A percentile compares a stretch with the other conserved stretches of the same genome.
phyloP scores from a whole-genome alignment of 768 basidiomycete genomes.

The Mycena epipterygia region DNA sequence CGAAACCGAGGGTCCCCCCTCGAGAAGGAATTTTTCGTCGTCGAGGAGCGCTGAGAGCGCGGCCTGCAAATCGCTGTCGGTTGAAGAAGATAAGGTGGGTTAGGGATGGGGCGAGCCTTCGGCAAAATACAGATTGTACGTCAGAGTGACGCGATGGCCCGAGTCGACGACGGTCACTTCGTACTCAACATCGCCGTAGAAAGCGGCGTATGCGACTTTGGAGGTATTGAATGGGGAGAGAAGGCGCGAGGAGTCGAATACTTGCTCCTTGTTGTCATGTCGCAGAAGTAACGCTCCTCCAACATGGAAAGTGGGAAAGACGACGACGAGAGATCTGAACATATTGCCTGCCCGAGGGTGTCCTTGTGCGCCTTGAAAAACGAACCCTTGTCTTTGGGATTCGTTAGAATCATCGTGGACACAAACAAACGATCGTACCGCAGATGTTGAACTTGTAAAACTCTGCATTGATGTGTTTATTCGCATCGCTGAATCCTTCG shows the following conservation, averaged over 20 bases:
- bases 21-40: constrained; percentile 50
- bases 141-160: constrained; percentile 24
- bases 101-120: background rate
- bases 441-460: constrained; percentile 59
- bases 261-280: constrained; percentile 44
- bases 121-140: constrained; percentile 19
- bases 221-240: constrained; percentile 30
- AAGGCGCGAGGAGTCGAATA: constrained; percentile 47
- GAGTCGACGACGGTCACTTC: constrained; percentile 9
- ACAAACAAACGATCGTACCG: constrained; percentile 38
- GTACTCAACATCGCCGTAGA: constrained; percentile 24
- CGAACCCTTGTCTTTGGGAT: constrained; percentile 41
- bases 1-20: constrained; percentile 58
- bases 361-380: constrained; percentile 61
- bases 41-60: constrained; percentile 45
- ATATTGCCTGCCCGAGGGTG: constrained; percentile 50
- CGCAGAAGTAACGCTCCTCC: constrained; percentile 54
- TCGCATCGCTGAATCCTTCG: constrained; percentile 31
- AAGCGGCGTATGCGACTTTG: constrained; percentile 18
- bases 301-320: constrained; percentile 56
- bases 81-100: background rate
- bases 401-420: background rate
- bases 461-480: constrained; percentile 40
- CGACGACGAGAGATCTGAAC: constrained; percentile 60
- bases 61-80: background rate